These are phyloP conservation scores for Mucor piriformis DNA, from an alignment of 371 early-diverging fungal genomes.

Conservation along the genomic window DNA sequence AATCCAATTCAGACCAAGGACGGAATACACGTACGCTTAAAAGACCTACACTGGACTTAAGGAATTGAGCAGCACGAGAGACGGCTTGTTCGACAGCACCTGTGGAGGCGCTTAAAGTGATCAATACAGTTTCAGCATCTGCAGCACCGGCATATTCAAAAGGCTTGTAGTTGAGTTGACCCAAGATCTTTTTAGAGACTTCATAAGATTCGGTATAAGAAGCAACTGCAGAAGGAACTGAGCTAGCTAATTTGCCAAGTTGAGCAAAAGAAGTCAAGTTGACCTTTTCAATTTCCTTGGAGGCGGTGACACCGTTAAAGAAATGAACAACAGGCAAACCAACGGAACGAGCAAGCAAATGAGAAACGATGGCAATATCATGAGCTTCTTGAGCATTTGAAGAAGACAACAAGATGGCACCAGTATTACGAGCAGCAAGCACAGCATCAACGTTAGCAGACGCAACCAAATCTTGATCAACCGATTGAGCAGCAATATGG, in stretches of 20 bases:
- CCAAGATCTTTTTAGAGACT: constrained; percentile 55
- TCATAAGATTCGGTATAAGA: constrained; percentile 35
- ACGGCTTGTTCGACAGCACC: constrained; percentile 48
- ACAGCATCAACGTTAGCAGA: constrained; percentile 67
- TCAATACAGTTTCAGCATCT: constrained; percentile 76
- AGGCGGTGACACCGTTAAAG: constrained; percentile 67
- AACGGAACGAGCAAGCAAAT: constrained; percentile 60
- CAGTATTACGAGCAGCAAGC: constrained; percentile 70
- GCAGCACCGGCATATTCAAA: constrained; percentile 81
- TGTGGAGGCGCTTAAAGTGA: constrained; percentile 67
- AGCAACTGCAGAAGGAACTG: constrained; percentile 2
- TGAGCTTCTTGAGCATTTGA: constrained; percentile 79
- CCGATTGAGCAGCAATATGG: constrained; percentile 76
- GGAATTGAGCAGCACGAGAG: constrained; percentile 23
- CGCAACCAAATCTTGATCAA: constrained; percentile 59
- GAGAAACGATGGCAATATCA: constrained; percentile 74
- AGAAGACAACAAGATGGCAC: constrained; percentile 70
- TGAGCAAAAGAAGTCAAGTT: constrained; percentile 51
- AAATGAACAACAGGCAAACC: constrained; percentile 75
- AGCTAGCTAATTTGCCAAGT: constrained; percentile 33
- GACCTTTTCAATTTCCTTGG: constrained; percentile 52
- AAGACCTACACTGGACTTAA: constrained; percentile 59
- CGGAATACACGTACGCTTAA: constrained; percentile 77
- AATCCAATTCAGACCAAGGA: constrained; percentile 79
- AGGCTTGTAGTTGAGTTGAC: constrained; percentile 64